These are phyloP conservation scores for Irpex sp. DNA, from an alignment of 1,284 basidiomycete species.

Conservation along the genomic window DNA sequence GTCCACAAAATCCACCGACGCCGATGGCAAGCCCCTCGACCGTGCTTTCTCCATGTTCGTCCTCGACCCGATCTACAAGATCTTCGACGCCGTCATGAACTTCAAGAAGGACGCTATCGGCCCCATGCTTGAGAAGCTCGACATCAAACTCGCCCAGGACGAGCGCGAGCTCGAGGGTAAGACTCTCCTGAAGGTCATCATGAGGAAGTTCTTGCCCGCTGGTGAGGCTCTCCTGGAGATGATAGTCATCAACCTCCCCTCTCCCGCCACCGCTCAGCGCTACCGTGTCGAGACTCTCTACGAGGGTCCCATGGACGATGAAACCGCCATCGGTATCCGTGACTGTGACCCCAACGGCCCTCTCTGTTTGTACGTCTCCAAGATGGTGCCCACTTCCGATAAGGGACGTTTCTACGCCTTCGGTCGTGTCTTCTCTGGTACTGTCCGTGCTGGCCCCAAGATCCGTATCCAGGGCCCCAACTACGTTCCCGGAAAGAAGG, in stretches of 20 bases:
- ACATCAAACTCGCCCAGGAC: conserved; percentile 84
- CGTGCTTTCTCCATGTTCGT: conserved; percentile 96
- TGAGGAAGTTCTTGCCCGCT: conserved; percentile 99
- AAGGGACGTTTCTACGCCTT: conserved; percentile 99
- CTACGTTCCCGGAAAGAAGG: conserved; percentile 98
- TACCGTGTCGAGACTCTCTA: conserved; percentile 99
- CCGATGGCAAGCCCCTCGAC: conserved; percentile 86
- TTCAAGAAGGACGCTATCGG: conserved; percentile 93
- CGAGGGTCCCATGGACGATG: conserved; percentile 99
- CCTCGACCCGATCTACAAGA: conserved; percentile 98
- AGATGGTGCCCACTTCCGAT: conserved; percentile 99
- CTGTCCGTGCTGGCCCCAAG: conserved; percentile 95
- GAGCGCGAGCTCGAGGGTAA: conserved; percentile 98
- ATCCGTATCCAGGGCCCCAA: conserved; percentile 99
- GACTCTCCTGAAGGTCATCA: conserved; percentile 93
- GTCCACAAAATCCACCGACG: conserved; percentile 75
- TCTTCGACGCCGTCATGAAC: conserved; percentile 99
- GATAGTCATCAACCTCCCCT: conserved; percentile 99
- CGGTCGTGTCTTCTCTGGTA: conserved; percentile 99
- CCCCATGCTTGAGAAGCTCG: conserved; percentile 94
- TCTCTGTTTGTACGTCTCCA: conserved; percentile 98
- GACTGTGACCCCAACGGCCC: conserved; percentile 98
- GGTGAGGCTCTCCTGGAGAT: conserved; percentile 99
- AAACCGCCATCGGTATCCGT: conserved; percentile 97
- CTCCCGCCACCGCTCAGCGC: conserved; percentile 92